phyloP scores from a whole-genome alignment of 2,329 filamentous ascomycete genomes.

The Colletotrichum sp. region DNA sequence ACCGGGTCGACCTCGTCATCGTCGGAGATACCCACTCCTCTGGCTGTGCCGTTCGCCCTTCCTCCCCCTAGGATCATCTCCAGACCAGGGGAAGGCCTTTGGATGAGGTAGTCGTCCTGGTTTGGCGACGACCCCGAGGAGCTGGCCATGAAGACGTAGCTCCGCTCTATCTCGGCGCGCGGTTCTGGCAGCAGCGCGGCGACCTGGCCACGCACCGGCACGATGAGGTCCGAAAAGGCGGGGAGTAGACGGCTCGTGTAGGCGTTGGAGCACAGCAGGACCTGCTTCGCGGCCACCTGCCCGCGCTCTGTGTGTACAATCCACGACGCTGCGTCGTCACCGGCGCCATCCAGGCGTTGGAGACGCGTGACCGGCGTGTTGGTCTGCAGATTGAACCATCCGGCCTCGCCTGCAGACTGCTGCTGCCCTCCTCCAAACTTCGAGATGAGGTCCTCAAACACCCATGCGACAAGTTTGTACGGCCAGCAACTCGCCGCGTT shows the following conservation, averaged over 20 bases:
- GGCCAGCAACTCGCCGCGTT: conserved; percentile 78
- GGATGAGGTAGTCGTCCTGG: conserved; percentile 75
- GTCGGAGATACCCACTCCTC: conserved; percentile 62
- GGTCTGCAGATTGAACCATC: conserved; percentile 74
- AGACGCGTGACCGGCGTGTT: conserved; percentile 67
- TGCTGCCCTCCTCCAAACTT: conserved; percentile 32
- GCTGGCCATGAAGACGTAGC: conserved; percentile 65
- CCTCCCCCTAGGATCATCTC: conserved; percentile 77
- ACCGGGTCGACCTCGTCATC: conserved; percentile 62
- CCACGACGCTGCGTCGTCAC: conserved; percentile 48
- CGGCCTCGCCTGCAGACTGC: conserved; percentile 1
- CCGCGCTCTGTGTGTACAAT: conserved; percentile 72
- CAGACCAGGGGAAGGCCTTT: conserved; percentile 63
- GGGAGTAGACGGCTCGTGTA: conserved; percentile 82
- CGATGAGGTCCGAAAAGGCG: conserved; percentile 70
- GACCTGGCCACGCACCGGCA: conserved; percentile 80
- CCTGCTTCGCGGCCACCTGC: conserved; percentile 62
- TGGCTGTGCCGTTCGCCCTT: conserved; percentile 57
- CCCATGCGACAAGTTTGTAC: conserved; percentile 80
- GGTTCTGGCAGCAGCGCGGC: conserved; percentile 59
- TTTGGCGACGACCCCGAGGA: conserved; percentile 33
- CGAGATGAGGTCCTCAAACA: conserved; percentile 65
- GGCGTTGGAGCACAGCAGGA: conserved; percentile 83
- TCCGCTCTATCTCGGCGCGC: conserved; percentile 51
- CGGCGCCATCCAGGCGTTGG: conserved; percentile 31